Base-by-base conservation (phyloP, 208 protist species). In the Leishmania martiniquensis region DNA sequence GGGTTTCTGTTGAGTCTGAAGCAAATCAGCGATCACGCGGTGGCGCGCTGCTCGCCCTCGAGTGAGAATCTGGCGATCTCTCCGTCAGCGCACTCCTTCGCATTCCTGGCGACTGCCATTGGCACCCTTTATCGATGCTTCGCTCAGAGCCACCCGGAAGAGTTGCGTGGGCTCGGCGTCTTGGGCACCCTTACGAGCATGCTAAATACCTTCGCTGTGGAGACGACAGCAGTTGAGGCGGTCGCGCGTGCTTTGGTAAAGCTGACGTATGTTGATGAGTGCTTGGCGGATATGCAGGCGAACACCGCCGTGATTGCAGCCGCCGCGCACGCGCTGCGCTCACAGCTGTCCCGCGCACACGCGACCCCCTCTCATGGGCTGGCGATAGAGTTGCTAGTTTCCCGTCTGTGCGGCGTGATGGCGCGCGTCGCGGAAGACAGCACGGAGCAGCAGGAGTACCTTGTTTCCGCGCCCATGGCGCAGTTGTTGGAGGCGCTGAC, bases 171-270 rank as follows among this genome's bases (percentile, higher is more conserved):
- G 10, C 42, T 75, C 49, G 80, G 75, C 73, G 73, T 71, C 29
- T 9, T 93, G 25, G 75, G 80, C 17, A 80, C 78, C n/a, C 71
- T 95, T 37, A 45, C 88, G 29, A 70, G 77, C 49, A 77, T 91
- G 44, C 78, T 95, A 15, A 82, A 85, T 22, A 60, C n/a, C 37
- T 82, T 80, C 65, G 70, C 73, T 29, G 51, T 63, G 3, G 73
- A 89, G 73, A 72, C 29, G 20, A 76, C 81, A 66, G 81, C 91
- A 3, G 87, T 93, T 66, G 85, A 91, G 82, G 87, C 88, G 49
- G 82, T 82, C 12, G 81, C 92, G 20, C 89, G 92, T 29, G 85
- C 86, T 9, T 77, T 96, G 71, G 88, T 90, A 45, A 96, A 94
- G 82, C 76, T 89, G 12, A 86, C 88, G n/a, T 94, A 89, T 68